A percentile compares a stretch with the other conserved stretches of the same genome.
These are phyloP conservation scores for Hebeloma cylindrosporum DNA, from an alignment of 768 basidiomycete genomes.

Conservation along the genomic window DNA sequence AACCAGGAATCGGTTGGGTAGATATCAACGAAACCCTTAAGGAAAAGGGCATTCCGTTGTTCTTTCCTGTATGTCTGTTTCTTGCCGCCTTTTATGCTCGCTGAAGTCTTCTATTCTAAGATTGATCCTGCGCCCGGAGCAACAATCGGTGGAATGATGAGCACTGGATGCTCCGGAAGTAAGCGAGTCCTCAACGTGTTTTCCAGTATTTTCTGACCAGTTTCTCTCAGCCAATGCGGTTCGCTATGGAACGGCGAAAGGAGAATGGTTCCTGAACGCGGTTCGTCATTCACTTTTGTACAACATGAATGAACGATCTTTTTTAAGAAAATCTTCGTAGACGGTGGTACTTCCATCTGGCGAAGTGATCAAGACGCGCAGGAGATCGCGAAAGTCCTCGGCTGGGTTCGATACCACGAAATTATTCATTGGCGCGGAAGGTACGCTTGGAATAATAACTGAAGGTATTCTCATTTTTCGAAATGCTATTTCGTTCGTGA, in stretches of 20 bases:
- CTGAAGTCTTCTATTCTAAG: constrained; percentile 31
- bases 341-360: constrained; percentile 89
- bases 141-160: constrained; percentile 84
- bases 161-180: constrained; percentile 87
- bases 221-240: constrained; percentile 66
- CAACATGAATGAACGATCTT: no score
- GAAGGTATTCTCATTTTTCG: constrained; percentile 50
- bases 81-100: background rate
- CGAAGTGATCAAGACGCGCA: constrained; percentile 86
- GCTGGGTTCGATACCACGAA: constrained; percentile 88
- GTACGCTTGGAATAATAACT: constrained; percentile 84
- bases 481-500: background rate
- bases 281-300: constrained; percentile 47
- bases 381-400: constrained; percentile 76
- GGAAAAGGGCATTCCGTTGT: constrained; percentile 72
- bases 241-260: constrained; percentile 86
- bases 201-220: background rate
- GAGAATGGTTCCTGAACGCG: constrained; percentile 87
- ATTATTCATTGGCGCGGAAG: constrained; percentile 80
- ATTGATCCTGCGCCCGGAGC: constrained; percentile 78
- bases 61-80: constrained; percentile 66
- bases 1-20: constrained; percentile 72
- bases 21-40: constrained; percentile 68
- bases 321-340: no score
- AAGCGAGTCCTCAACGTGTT: constrained; percentile 18